Evolutionary conservation across 352 stramenopile genomes (phyloP).

Genomic region (Phytophthora constricta): DNA sequence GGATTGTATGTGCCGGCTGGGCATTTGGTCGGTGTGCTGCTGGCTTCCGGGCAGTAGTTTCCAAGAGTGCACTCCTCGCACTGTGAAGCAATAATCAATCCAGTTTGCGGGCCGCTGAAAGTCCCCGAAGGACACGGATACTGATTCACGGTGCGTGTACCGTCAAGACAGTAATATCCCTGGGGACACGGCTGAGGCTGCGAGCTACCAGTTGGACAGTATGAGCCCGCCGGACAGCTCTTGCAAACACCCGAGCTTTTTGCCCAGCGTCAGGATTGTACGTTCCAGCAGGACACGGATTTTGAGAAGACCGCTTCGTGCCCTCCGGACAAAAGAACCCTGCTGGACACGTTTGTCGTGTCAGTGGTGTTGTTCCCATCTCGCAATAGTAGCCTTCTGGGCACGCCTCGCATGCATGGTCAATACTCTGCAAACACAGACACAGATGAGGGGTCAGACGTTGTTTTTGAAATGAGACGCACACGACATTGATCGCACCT

Average conservation of each 20-base stretch:
- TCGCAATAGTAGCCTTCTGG: slow-evolving; percentile 82
- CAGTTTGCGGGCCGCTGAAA: slow-evolving; percentile 74
- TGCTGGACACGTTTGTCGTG: slow-evolving; percentile 63
- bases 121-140: slow-evolving; percentile 90
- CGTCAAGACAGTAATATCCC: slow-evolving; percentile 86
- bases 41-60: slow-evolving; percentile 87
- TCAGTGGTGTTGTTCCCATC: slow-evolving; percentile 74
- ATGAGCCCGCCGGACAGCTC: slow-evolving; percentile 66
- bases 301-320: slow-evolving; percentile 69
- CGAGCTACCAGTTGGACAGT: slow-evolving; percentile 61
- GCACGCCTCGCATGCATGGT: slow-evolving; percentile 79
- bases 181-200: slow-evolving; percentile 63
- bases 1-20: slow-evolving; percentile 84
- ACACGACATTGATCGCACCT: slow-evolving; percentile 44
- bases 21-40: slow-evolving; percentile 68
- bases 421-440: slow-evolving; percentile 58
- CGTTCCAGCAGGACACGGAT: slow-evolving; percentile 88
- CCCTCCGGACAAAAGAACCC: slow-evolving; percentile 77
- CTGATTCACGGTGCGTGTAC: slow-evolving; percentile 65
- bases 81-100: slow-evolving; percentile 50
- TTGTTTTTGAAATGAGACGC: too few relatives aligned
- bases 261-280: slow-evolving; percentile 72
- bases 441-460: slow-evolving; percentile 2
- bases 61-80: slow-evolving; percentile 70
- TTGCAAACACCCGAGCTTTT: slow-evolving; percentile 59